These are phyloP conservation scores for Anastatica hierochuntica DNA, from an alignment of 345 rosid genomes.

Conservation along the genomic window DNA sequence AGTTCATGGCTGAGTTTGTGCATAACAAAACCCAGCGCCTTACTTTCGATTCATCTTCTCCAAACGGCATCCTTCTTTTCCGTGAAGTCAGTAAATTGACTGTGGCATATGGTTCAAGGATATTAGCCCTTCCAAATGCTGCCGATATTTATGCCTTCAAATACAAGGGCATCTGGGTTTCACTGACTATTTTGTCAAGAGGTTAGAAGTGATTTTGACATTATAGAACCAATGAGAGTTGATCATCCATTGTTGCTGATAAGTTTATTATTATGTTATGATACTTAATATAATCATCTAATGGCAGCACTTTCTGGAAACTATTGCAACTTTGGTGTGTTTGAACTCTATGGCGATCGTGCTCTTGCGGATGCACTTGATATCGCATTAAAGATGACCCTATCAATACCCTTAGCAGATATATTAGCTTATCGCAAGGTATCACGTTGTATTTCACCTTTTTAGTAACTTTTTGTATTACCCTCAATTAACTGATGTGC, in stretches of 20 bases:
- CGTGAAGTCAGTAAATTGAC: constrained; percentile 98
- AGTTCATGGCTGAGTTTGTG: constrained; percentile 98
- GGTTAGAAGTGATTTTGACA: constrained; percentile 41
- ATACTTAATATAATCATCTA: not conserved
- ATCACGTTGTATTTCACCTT: not conserved
- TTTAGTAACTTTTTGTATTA: not conserved
- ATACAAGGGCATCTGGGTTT: constrained; percentile 98
- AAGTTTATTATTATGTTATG: not conserved
- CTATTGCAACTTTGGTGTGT: constrained; percentile 93
- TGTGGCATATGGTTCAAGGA: constrained; percentile 93
- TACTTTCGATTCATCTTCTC: constrained; percentile 94
- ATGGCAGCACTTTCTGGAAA: constrained; percentile 88
- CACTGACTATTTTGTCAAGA: constrained; percentile 79
- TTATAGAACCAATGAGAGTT: constrained; percentile 2
- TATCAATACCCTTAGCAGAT: constrained; percentile 92
- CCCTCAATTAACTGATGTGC: not conserved
- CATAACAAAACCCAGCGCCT: constrained; percentile 90
- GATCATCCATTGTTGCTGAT: not conserved
- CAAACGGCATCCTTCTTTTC: constrained; percentile 98
- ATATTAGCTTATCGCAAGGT: constrained; percentile 91
- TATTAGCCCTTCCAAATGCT: constrained; percentile 83
- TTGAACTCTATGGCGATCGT: constrained; percentile 95
- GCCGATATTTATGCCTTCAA: constrained; percentile 91
- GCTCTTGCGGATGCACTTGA: constrained; percentile 96
- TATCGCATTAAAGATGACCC: constrained; percentile 73